phyloP scores from a whole-genome alignment of 306 rosid genomes.

The Calophaca sinica region DNA sequence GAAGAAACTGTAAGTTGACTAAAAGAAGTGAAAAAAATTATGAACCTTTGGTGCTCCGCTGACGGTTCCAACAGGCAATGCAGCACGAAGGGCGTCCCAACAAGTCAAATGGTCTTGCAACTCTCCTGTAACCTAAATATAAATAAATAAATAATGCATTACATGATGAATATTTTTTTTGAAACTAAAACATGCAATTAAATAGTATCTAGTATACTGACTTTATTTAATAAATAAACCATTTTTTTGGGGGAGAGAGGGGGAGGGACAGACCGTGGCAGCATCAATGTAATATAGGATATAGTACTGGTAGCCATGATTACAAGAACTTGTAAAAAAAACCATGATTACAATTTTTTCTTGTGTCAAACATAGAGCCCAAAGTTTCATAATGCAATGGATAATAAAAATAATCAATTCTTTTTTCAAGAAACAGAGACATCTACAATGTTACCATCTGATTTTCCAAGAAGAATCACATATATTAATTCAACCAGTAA shows the following conservation, averaged over 20 bases:
- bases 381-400: background rate
- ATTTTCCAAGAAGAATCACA: conserved; percentile 8
- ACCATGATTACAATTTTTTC: background rate
- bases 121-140: conserved; percentile 70
- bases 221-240: background rate
- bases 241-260: background rate
- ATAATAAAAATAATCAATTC: background rate
- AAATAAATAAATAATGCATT: conserved; percentile 18
- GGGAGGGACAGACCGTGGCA: no score
- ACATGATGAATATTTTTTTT: background rate
- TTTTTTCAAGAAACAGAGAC: background rate
- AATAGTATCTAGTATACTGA: conserved; percentile 11
- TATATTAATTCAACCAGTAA: background rate
- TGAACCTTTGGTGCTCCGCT: conserved; percentile 91
- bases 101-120: conserved; percentile 64
- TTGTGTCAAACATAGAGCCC: background rate
- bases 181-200: conserved; percentile 15
- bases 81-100: conserved; percentile 85
- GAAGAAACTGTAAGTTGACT: conserved; percentile 6
- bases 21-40: background rate
- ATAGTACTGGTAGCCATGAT: background rate
- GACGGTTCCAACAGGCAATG: conserved; percentile 89
- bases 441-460: conserved; percentile 4
- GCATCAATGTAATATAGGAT: conserved; percentile 3
- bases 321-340: background rate